Base-by-base conservation (phyloP, 306 rosid species). In the Prinsepia uniflora region DNA sequence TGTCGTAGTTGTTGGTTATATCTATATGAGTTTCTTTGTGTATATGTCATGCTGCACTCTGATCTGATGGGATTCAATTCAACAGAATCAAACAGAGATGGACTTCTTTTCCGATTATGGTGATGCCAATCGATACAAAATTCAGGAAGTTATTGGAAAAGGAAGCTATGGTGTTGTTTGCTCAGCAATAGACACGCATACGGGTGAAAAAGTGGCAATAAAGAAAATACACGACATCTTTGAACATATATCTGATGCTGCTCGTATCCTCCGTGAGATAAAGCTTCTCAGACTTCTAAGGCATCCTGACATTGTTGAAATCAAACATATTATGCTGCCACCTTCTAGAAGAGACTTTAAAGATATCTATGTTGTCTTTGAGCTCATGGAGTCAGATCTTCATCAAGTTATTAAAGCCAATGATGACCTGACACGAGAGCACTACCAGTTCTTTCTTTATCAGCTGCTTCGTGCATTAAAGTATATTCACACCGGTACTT, bases 161-260 rank as follows among this genome's bases (percentile, higher is more conserved):
- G 98, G 98, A 79, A 93, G 98, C 73, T 93, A 93, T 76, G 98
- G 98, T 8, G 92, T 90, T 72, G 98, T 93, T 70, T 90, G 98
- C 85, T 93, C 98, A 53, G 98, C 98, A 44, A 75, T 93, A 19
- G 98, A 93, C 81, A 90, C 94, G 67, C 94, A 85, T 70, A 90
- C 96, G 0, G 87, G 89, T 40, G 90, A 90, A 79, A 93, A 87
- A 76, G 98, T 93, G 75, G 98, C 98, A 40, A 92, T 92, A 74
- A 92, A 92, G 74, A 92, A 92, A 80, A 89, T 92, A 73, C 96
- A 88, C 12, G 96, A 89, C 72, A 92, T 90, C 76, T 92, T 92
- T 67, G 98, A 92, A 75, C 98, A 92, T 70, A 81, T 90, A 71
- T 90, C 98, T 34, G 98, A 92, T 75, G 93, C 98, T 48, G 93